Evolutionary conservation across 2,329 filamentous ascomycete species (phyloP).

Genomic region (Arthrinium phaeospermum): DNA sequence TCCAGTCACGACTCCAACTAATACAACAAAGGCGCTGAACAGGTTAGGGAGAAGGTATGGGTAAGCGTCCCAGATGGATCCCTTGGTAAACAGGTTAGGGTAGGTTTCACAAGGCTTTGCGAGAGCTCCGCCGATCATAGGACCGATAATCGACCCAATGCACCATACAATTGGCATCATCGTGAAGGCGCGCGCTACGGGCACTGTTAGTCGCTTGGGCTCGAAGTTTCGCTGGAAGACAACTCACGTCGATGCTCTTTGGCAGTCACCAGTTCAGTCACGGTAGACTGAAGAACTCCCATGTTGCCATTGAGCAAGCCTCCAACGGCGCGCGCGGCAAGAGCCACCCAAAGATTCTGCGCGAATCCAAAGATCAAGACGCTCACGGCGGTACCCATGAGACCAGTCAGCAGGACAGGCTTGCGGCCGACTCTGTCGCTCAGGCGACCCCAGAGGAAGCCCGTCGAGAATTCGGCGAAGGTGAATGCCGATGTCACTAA

Average conservation of each 20-base stretch:
- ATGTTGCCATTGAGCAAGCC: slow-evolving; percentile 95
- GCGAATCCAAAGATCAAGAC: slow-evolving; percentile 94
- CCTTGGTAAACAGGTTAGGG: slow-evolving; percentile 72
- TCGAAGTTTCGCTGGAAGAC: not conserved
- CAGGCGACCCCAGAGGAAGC: slow-evolving; percentile 89
- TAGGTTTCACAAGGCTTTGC: slow-evolving; percentile 87
- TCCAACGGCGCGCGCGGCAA: slow-evolving; percentile 86
- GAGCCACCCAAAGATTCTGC: slow-evolving; percentile 77
- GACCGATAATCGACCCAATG: slow-evolving; percentile 92
- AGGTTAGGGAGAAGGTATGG: slow-evolving; percentile 73
- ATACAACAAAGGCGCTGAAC: slow-evolving; percentile 68
- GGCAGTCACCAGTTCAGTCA: slow-evolving; percentile 89
- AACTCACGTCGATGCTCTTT: slow-evolving; percentile 88
- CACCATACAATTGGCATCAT: slow-evolving; percentile 99
- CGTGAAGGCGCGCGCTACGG: slow-evolving; percentile 83
- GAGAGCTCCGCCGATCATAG: slow-evolving; percentile 87
- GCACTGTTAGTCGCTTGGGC: slow-evolving; percentile 34
- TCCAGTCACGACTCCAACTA: slow-evolving; percentile 68
- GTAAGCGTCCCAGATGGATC: slow-evolving; percentile 81
- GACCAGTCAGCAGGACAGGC: slow-evolving; percentile 86
- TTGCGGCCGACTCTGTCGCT: slow-evolving; percentile 94
- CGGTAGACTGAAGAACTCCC: slow-evolving; percentile 92
- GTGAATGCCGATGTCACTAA: slow-evolving; percentile 97
- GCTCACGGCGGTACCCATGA: slow-evolving; percentile 89
- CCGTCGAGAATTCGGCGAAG: slow-evolving; percentile 91